Evolutionary conservation across 192 early-diverging fungal genomes (phyloP).

Genomic region (Backusella liffmaniae): DNA sequence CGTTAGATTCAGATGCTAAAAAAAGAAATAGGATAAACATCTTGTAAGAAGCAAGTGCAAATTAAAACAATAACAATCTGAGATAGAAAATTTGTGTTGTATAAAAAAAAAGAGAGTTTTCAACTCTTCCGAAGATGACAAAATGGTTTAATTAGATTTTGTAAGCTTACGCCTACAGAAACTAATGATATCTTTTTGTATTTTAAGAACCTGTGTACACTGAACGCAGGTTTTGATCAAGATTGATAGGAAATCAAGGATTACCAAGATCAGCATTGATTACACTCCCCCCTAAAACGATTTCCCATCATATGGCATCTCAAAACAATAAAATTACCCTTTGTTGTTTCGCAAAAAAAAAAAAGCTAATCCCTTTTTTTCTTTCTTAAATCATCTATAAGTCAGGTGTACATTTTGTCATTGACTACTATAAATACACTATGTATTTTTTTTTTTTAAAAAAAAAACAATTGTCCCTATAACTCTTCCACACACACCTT

Average conservation of each 20-base stretch:
- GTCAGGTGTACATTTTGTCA: constrained; percentile 1
- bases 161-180: neutral
- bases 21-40: neutral
- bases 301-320: constrained; percentile 6
- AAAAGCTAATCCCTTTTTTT: neutral
- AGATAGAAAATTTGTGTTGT: neutral
- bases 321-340: neutral
- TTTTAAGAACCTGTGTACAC: neutral
- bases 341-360: constrained; percentile 7
- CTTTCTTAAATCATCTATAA: neutral
- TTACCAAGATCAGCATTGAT: constrained; percentile 2
- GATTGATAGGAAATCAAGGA: neutral
- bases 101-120: constrained; percentile 7
- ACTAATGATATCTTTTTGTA: neutral
- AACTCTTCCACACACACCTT: too few species aligned
- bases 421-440: constrained; percentile 3
- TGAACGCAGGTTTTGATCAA: neutral
- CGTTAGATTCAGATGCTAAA: neutral
- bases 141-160: neutral
- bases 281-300: neutral
- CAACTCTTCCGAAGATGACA: neutral
- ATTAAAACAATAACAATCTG: neutral
- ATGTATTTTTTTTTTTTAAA: neutral
- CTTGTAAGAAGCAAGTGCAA: neutral
- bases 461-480: too few species aligned